A percentile compares a stretch with the other conserved stretches of the same genome.
Evolutionary conservation across 2,329 filamentous ascomycete genomes (phyloP).

Genomic region (Falciphora oryzae): DNA sequence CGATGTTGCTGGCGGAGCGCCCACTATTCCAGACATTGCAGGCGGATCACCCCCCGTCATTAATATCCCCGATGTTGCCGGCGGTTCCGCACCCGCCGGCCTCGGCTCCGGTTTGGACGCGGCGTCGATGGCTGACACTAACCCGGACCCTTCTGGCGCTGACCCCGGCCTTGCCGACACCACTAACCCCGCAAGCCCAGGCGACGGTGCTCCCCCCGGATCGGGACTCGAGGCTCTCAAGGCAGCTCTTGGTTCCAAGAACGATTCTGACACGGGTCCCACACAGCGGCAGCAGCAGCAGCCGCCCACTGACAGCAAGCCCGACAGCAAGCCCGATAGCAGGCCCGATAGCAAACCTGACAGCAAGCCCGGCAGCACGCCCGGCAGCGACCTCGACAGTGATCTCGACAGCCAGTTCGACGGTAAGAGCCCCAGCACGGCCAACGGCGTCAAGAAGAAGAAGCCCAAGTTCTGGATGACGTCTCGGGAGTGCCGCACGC

Average conservation of each 20-base stretch:
- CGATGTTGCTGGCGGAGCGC: not conserved
- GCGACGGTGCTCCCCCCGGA: no score
- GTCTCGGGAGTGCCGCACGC: not conserved
- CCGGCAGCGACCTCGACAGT: not conserved
- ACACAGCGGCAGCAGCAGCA: slow-evolving; percentile 1
- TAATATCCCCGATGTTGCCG: not conserved
- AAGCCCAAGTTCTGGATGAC: slow-evolving; percentile 1
- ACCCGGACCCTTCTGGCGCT: not conserved
- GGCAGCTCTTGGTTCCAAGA: not conserved
- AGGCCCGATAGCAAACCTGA: not conserved
- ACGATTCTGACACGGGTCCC: not conserved
- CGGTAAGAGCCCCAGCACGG: not conserved
- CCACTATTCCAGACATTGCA: not conserved
- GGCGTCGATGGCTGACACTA: not conserved
- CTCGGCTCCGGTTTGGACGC: not conserved
- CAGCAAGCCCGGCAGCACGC: not conserved
- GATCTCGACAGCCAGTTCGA: not conserved
- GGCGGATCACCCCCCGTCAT: not conserved
- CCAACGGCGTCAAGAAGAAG: not conserved
- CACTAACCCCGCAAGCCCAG: not conserved
- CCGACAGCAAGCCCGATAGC: not conserved
- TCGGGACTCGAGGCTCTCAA: not conserved
- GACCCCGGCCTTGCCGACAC: not conserved
- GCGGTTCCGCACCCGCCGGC: not conserved
- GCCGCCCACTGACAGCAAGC: not conserved